Percentiles rank a stretch among this genome's conserved stretches.
Conservation (phyloP, 2,329 filamentous ascomycete genomes). For the Penicillium hesseltinei region DNA sequence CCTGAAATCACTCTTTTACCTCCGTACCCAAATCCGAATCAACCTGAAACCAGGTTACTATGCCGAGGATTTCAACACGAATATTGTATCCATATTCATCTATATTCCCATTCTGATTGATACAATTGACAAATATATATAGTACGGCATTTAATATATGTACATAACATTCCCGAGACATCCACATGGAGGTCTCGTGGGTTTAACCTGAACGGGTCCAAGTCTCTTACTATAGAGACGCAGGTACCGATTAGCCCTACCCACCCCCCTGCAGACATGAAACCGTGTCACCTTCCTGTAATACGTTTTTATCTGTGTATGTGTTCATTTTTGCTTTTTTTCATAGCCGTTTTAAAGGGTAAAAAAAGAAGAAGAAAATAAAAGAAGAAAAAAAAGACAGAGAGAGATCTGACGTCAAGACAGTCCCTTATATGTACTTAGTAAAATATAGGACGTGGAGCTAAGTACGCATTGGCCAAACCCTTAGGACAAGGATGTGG, state of each 20-base stretch:
- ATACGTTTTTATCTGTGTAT: not conserved
- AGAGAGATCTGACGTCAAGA: constrained; percentile 5
- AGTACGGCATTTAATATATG: not conserved
- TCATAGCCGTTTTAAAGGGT: not conserved
- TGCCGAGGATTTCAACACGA: not conserved
- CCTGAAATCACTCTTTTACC: not conserved
- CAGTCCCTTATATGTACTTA: not conserved
- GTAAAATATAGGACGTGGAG: not conserved
- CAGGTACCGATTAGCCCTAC: constrained; percentile 19
- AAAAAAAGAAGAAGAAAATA: not conserved
- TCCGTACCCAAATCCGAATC: constrained; percentile 1
- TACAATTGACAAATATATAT: not conserved
- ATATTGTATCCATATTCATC: not conserved
- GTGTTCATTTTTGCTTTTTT: not conserved
- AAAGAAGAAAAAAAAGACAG: not conserved
- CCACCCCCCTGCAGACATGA: constrained; percentile 2
- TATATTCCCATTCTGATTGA: not conserved
- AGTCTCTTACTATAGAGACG: constrained; percentile 14
- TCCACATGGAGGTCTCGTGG: constrained; percentile 29
- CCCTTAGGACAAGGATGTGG: not conserved
- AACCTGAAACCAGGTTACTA: constrained; percentile 14
- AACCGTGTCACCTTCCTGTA: constrained; percentile 6
- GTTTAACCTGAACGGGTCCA: constrained; percentile 8
- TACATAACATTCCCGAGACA: constrained; percentile 4
- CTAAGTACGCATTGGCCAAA: not conserved